A percentile compares a stretch with the other conserved stretches of the same genome.
Evolutionary conservation across 495 filamentous ascomycete species (phyloP).

Genomic region (Daldinia grandis): DNA sequence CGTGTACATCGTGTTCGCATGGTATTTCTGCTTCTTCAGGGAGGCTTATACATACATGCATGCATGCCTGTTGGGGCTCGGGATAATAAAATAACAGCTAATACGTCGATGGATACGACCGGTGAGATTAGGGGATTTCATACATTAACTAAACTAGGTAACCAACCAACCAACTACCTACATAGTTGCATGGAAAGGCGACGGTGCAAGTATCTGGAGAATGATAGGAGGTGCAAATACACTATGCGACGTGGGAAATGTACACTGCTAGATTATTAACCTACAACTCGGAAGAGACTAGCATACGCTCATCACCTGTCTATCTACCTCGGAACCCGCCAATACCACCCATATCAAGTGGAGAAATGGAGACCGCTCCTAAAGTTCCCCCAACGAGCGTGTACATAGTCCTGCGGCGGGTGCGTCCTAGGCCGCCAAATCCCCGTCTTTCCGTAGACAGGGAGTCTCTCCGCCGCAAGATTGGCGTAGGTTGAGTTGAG

Average conservation of each 20-base stretch:
- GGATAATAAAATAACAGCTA: too few species aligned
- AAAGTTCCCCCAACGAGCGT: background rate
- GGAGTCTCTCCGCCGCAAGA: background rate
- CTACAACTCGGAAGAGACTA: background rate
- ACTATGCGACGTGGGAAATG: too few species aligned
- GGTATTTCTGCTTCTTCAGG: background rate
- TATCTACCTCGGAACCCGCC: background rate
- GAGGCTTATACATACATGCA: too few species aligned
- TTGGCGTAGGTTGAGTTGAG: background rate
- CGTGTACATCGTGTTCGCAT: background rate
- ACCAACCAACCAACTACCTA: too few species aligned
- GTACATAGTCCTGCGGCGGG: background rate
- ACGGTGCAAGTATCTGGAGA: too few species aligned
- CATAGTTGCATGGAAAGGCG: too few species aligned
- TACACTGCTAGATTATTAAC: background rate
- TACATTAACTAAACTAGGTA: too few species aligned
- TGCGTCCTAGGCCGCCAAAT: background rate
- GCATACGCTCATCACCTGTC: background rate
- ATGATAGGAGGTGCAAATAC: too few species aligned
- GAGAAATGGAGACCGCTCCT: background rate
- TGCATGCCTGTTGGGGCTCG: too few species aligned
- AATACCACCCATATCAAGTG: background rate
- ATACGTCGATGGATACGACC: too few species aligned
- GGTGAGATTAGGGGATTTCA: too few species aligned
- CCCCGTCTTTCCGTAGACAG: background rate